Conservation (phyloP, 2,329 filamentous ascomycete genomes). For the Aspergillus arachidicola region DNA sequence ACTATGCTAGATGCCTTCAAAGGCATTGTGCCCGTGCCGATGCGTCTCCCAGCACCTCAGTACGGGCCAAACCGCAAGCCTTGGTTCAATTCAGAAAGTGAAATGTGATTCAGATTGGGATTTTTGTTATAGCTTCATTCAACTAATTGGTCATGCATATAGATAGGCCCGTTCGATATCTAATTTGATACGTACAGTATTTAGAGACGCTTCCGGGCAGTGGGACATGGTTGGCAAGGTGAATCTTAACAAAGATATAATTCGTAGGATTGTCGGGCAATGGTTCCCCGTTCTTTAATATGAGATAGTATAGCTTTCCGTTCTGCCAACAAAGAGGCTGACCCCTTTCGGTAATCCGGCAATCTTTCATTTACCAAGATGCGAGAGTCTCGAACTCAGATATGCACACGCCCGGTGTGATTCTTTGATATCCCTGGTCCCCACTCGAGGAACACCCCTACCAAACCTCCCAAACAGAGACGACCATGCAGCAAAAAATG, state of each 20-base stretch:
- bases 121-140: not conserved
- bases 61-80: conserved; percentile 25
- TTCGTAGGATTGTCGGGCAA: not conserved
- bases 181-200: not conserved
- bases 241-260: not conserved
- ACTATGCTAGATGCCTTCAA: conserved; percentile 35
- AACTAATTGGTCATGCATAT: not conserved
- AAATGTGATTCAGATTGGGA: not conserved
- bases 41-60: conserved; percentile 39
- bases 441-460: too few relatives aligned
- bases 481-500: not conserved
- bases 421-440: not conserved
- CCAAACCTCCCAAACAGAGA: not conserved
- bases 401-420: too few relatives aligned
- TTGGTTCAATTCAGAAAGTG: conserved; percentile 27
- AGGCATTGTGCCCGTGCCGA: conserved; percentile 48
- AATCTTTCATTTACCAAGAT: too few relatives aligned
- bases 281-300: not conserved
- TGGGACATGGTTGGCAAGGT: too few relatives aligned
- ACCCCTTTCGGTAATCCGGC: too few relatives aligned
- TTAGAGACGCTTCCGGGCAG: not conserved
- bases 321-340: not conserved
- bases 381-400: too few relatives aligned
- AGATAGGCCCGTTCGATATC: not conserved
- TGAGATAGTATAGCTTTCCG: not conserved